A percentile compares a stretch with the other conserved stretches of the same genome.
phyloP scores from a whole-genome alignment of 129 eudicot genomes.

The Artemisia annua region DNA sequence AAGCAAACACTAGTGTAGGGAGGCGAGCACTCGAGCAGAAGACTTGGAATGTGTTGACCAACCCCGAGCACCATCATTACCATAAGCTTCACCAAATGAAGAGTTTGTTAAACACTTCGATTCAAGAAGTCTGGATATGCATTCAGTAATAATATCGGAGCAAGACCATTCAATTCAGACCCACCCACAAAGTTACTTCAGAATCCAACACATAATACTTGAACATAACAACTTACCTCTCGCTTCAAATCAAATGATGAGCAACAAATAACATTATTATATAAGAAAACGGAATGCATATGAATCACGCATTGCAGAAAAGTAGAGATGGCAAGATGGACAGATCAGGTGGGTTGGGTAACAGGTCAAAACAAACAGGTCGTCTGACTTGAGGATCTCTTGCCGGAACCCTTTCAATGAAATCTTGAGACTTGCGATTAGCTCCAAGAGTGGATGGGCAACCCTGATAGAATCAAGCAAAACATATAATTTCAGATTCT shows the following conservation, averaged over 20 bases:
- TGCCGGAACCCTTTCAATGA: conserved; percentile 83
- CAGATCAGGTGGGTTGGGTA: too few relatives aligned
- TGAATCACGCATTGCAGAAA: not conserved
- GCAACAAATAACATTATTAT: conserved; percentile 45
- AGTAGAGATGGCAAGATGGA: too few relatives aligned
- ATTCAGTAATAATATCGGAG: not conserved
- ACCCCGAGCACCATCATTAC: conserved; percentile 67
- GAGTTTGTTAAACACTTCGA: conserved; percentile 69
- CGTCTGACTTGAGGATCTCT: conserved; percentile 80
- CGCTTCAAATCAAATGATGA: conserved; percentile 58
- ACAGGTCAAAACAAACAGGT: conserved; percentile 18
- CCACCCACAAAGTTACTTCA: conserved; percentile 35
- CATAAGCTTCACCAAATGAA: conserved; percentile 97
- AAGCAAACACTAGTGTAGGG: conserved; percentile 53
- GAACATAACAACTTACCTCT: conserved; percentile 93
- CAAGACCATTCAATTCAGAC: conserved; percentile 60
- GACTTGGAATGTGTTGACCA: conserved; percentile 74
- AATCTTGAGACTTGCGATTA: conserved; percentile 82
- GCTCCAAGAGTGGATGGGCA: conserved; percentile 96
- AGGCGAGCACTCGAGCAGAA: conserved; percentile 59
- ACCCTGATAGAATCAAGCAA: conserved; percentile 55
- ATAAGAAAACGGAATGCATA: not conserved
- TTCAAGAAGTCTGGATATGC: conserved; percentile 44
- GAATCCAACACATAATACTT: conserved; percentile 74
- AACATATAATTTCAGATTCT: not conserved